Percentiles rank a stretch among this genome's conserved stretches.
phyloP scores from a whole-genome alignment of 2,329 filamentous ascomycete species.

The Diplodia corticola region DNA sequence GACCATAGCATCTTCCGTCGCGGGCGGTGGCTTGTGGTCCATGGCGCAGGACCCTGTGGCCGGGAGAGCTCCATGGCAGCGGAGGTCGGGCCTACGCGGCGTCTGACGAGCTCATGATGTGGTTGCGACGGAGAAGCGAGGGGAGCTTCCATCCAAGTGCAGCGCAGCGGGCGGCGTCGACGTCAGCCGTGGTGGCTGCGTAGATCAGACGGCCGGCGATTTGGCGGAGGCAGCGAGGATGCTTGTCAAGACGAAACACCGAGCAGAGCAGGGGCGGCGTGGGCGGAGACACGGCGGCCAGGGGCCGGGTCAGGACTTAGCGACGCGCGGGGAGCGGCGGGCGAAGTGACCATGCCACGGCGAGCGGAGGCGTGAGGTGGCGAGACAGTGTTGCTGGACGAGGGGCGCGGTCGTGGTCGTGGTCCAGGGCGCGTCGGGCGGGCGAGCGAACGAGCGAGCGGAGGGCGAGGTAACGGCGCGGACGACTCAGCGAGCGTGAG shows the following conservation, averaged over 20 bases:
- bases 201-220: constrained; percentile 18
- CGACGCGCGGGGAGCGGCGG: constrained; percentile 6
- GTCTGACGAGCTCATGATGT: constrained; percentile 8
- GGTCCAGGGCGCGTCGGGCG: not conserved
- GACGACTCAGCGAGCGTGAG: constrained; percentile 1
- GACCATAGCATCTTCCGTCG: constrained; percentile 16
- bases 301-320: not conserved
- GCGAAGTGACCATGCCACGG: constrained; percentile 9
- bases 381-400: not conserved
- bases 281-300: constrained; percentile 3
- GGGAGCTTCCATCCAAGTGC: constrained; percentile 22
- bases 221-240: constrained; percentile 19
- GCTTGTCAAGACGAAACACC: constrained; percentile 19
- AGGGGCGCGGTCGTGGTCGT: not conserved
- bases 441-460: constrained; percentile 2
- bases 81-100: constrained; percentile 18
- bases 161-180: constrained; percentile 10
- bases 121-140: constrained; percentile 2
- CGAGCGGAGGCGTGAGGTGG: not conserved
- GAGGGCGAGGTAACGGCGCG: not conserved
- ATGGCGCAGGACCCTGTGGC: not conserved
- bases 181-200: constrained; percentile 21
- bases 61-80: constrained; percentile 14
- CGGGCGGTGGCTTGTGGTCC: constrained; percentile 4
- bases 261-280: constrained; percentile 4